Conservation (phyloP, 306 rosid species). For the Carpinus viminea region DNA sequence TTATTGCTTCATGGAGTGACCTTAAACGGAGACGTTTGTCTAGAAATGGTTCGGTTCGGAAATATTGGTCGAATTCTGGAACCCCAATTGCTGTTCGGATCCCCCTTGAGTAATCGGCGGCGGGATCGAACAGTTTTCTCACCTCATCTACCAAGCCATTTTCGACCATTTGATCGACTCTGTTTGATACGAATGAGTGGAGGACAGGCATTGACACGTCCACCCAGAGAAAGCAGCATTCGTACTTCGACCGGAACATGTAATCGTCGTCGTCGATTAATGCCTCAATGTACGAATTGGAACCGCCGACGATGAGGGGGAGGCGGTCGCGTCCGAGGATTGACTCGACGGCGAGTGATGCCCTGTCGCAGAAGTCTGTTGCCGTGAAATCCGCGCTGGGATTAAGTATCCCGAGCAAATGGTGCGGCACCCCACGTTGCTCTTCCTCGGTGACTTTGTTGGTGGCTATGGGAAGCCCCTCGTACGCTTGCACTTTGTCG, state of each 20-base stretch:
- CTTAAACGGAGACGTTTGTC: constrained; percentile 28
- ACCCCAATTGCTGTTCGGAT: constrained; percentile 80
- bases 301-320: constrained; percentile 90
- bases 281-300: constrained; percentile 75
- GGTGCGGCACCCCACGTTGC: constrained; percentile 70
- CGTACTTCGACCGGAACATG: constrained; percentile 50
- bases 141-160: constrained; percentile 67
- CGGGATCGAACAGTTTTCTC: constrained; percentile 46
- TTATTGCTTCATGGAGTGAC: constrained; percentile 45
- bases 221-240: constrained; percentile 73
- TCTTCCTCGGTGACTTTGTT: constrained; percentile 73
- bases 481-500: constrained; percentile 82
- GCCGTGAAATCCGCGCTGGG: constrained; percentile 62
- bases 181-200: constrained; percentile 40
- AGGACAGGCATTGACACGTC: constrained; percentile 59
- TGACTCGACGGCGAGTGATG: constrained; percentile 41
- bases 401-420: constrained; percentile 58
- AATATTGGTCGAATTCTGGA: constrained; percentile 70
- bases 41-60: constrained; percentile 34
- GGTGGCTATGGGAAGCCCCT: constrained; percentile 73
- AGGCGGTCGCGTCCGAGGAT: constrained; percentile 37
- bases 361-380: constrained; percentile 43
- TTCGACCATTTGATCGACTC: constrained; percentile 69
- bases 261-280: constrained; percentile 56
- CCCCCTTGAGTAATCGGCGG: constrained; percentile 54